These are phyloP conservation scores for Blastobotrys apis DNA, from an alignment of 1,139 yeast genomes.

Conservation along the genomic window DNA sequence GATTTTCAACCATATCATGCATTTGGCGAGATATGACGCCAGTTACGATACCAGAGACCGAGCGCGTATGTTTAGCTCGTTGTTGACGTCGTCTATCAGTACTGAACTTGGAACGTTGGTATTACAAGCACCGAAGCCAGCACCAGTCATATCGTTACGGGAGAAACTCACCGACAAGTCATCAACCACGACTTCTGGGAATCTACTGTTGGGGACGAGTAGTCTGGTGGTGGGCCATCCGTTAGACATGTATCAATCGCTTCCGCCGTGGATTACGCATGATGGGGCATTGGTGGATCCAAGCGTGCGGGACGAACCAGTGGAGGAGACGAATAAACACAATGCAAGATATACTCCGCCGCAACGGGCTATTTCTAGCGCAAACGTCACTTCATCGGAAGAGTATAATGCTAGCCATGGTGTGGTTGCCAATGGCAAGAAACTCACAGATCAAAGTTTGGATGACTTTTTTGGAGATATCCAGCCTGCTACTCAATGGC, in stretches of 20 bases:
- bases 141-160: constrained; percentile 32
- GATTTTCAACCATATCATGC: constrained; percentile 55
- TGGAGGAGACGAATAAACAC: constrained; percentile 3
- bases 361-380: constrained; percentile 17
- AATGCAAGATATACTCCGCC: background rate
- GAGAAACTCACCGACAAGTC: constrained; percentile 13
- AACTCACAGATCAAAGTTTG: constrained; percentile 63
- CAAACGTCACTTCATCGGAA: constrained; percentile 4
- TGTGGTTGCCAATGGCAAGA: constrained; percentile 25
- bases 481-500: constrained; percentile 21
- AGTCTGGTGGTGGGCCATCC: constrained; percentile 34
- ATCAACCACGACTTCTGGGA: constrained; percentile 18
- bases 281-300: constrained; percentile 28
- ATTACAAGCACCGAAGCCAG: constrained; percentile 77
- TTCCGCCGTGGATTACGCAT: constrained; percentile 33
- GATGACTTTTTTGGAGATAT: constrained; percentile 77
- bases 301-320: constrained; percentile 30
- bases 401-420: constrained; percentile 18
- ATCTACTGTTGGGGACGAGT: constrained; percentile 32
- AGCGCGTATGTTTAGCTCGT: constrained; percentile 65
- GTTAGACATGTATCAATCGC: constrained; percentile 29
- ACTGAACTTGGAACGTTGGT: constrained; percentile 63
- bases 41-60: constrained; percentile 81
- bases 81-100: constrained; percentile 37
- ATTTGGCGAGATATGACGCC: constrained; percentile 68